A percentile compares a stretch with the other conserved stretches of the same genome.
These are phyloP conservation scores for Closterium sp. DNA, from an alignment of 139 green algal species.

Conservation along the genomic window DNA sequence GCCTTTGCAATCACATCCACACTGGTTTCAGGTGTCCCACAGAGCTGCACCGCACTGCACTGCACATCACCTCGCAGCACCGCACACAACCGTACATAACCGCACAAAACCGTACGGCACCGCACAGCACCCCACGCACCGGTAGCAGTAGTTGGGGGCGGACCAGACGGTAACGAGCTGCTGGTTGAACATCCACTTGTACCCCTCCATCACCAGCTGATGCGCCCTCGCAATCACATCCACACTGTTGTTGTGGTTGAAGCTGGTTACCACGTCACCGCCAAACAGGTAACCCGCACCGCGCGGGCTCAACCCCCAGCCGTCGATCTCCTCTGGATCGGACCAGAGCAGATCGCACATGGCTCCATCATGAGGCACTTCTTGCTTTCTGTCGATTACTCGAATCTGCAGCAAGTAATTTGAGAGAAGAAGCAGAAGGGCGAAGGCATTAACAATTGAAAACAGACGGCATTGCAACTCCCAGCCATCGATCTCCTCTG, in stretches of 20 bases:
- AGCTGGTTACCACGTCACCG: slow-evolving; percentile 75
- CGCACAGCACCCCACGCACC: slow-evolving; percentile 61
- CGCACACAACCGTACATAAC: too few species aligned
- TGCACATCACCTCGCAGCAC: too few species aligned
- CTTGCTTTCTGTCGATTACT: slow-evolving; percentile 96
- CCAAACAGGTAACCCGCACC: slow-evolving; percentile 96
- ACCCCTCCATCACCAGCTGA: slow-evolving; percentile 99
- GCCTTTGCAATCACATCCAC: too few species aligned
- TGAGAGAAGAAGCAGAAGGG: neutral
- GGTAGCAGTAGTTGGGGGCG: slow-evolving; percentile 99
- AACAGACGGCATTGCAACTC: too few species aligned
- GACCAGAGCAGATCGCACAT: slow-evolving; percentile 97
- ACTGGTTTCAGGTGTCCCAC: too few species aligned
- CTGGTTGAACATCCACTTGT: slow-evolving; percentile 98
- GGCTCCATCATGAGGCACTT: slow-evolving; percentile 94
- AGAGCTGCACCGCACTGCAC: too few species aligned
- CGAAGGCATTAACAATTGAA: neutral
- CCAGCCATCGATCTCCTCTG: slow-evolving; percentile 86
- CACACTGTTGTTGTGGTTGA: slow-evolving; percentile 56
- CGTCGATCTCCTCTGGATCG: slow-evolving; percentile 97
- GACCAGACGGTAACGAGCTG: slow-evolving; percentile 96
- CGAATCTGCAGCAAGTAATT: slow-evolving; percentile 64
- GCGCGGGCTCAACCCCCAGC: slow-evolving; percentile 85
- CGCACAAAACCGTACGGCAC: too few species aligned
- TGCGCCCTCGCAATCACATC: slow-evolving; percentile 89